Evolutionary conservation across 495 filamentous ascomycete genomes (phyloP).

Genomic region (Hypoxylon rickii): DNA sequence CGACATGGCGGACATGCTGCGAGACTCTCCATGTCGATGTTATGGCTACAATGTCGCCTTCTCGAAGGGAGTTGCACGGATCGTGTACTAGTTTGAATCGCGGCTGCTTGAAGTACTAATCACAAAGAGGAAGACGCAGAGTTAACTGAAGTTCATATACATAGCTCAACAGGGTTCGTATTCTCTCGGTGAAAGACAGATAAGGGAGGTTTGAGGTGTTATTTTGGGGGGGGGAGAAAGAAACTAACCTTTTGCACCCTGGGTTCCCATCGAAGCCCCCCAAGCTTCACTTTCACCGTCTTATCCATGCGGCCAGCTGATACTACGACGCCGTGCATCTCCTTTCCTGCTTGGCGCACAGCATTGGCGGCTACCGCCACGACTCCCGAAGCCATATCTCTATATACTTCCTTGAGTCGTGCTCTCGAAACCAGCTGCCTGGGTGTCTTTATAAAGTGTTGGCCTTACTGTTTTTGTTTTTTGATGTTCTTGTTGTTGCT

Average conservation of each 20-base stretch:
- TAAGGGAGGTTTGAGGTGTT: not conserved
- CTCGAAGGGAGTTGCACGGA: constrained; percentile 70
- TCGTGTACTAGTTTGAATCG: constrained; percentile 70
- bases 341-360: constrained; percentile 34
- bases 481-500: not conserved
- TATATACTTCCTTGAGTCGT: not conserved
- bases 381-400: constrained; percentile 39
- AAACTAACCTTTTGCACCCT: constrained; percentile 58
- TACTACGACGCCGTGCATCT: constrained; percentile 63
- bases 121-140: not conserved
- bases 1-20: constrained; percentile 73
- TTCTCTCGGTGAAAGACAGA: not conserved
- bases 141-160: not conserved
- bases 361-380: constrained; percentile 32
- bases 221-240: not conserved
- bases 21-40: constrained; percentile 66
- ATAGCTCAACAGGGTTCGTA: not conserved
- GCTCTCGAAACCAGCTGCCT: no score
- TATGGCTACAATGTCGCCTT: constrained; percentile 82
- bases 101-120: constrained; percentile 54
- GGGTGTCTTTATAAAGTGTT: no score
- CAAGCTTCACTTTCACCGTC: constrained; percentile 70
- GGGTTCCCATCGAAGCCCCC: constrained; percentile 63
- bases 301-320: constrained; percentile 71
- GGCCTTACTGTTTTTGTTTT: no score